A percentile compares a stretch with the other conserved stretches of the same genome.
Evolutionary conservation across 305 asterid genomes (phyloP).

Genomic region (Withania somnifera): DNA sequence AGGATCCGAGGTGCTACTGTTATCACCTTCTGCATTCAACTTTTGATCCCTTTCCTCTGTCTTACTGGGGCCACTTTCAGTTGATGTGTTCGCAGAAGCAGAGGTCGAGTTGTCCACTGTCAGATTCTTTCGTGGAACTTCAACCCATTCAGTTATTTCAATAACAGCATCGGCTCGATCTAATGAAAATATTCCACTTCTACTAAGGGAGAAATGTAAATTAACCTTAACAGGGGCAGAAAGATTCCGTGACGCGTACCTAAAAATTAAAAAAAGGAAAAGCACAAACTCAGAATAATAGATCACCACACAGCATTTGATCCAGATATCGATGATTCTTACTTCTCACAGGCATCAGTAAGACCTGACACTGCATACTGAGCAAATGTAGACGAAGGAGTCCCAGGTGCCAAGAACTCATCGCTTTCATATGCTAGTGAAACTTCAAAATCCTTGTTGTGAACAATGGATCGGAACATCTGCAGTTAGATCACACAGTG

Average conservation of each 20-base stretch:
- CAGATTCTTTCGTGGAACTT: constrained; percentile 77
- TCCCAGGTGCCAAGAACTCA: constrained; percentile 66
- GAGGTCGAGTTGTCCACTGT: constrained; percentile 71
- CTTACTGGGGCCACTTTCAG: constrained; percentile 32
- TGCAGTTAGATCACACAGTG: constrained; percentile 13
- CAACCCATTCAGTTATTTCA: constrained; percentile 98
- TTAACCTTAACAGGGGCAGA: constrained; percentile 93
- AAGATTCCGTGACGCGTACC: constrained; percentile 84
- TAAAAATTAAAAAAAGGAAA: constrained; percentile 14
- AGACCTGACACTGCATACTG: constrained; percentile 80
- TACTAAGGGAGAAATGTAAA: constrained; percentile 90
- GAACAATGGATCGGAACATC: constrained; percentile 88
- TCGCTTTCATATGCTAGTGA: constrained; percentile 86
- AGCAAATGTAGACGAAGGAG: constrained; percentile 58
- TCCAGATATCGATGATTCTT: constrained; percentile 15
- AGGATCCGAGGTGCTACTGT: constrained; percentile 29
- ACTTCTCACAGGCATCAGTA: constrained; percentile 73
- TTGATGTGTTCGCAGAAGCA: constrained; percentile 46
- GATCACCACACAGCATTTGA: background rate
- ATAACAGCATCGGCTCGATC: constrained; percentile 92
- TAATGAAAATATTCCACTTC: constrained; percentile 79
- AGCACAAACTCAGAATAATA: constrained; percentile 3
- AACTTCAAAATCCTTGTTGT: constrained; percentile 83
- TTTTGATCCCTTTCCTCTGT: constrained; percentile 56
- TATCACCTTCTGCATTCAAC: constrained; percentile 30